These are phyloP conservation scores for Glycyrrhiza uralensis DNA, from an alignment of 306 rosid genomes.

Conservation along the genomic window DNA sequence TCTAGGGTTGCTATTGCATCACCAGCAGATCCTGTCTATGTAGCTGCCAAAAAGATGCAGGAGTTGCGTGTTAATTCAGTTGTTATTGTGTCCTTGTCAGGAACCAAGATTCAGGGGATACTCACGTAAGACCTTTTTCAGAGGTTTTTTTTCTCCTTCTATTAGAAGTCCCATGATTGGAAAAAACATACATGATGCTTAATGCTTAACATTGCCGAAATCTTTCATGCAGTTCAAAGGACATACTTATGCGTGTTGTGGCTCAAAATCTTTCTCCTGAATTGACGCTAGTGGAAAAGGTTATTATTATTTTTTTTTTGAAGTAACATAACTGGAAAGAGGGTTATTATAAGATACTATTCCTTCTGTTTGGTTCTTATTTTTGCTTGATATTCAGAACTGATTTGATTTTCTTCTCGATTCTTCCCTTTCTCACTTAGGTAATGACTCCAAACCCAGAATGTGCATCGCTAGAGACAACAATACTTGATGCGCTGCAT, in stretches of 20 bases:
- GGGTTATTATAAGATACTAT: neutral
- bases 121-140: slow-evolving; percentile 61
- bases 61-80: slow-evolving; percentile 80
- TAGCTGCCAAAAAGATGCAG: slow-evolving; percentile 84
- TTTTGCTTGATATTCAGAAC: slow-evolving; percentile 23
- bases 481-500: slow-evolving; percentile 90
- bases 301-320: slow-evolving; percentile 1
- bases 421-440: slow-evolving; percentile 36
- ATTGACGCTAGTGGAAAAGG: slow-evolving; percentile 90
- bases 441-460: slow-evolving; percentile 96
- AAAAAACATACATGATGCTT: neutral
- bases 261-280: slow-evolving; percentile 90
- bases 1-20: slow-evolving; percentile 82
- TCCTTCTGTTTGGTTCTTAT: slow-evolving; percentile 19
- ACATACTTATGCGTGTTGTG: slow-evolving; percentile 90
- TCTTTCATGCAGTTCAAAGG: slow-evolving; percentile 74
- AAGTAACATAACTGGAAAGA: slow-evolving; percentile 41
- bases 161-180: neutral
- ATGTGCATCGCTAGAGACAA: slow-evolving; percentile 77
- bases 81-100: slow-evolving; percentile 47
- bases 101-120: slow-evolving; percentile 91
- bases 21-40: slow-evolving; percentile 82
- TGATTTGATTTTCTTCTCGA: slow-evolving; percentile 9
- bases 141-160: slow-evolving; percentile 20
- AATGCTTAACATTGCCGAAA: slow-evolving; percentile 9